Evolutionary conservation across 2,329 filamentous ascomycete species (phyloP).

Genomic region (Malbranchea cinnamomea): DNA sequence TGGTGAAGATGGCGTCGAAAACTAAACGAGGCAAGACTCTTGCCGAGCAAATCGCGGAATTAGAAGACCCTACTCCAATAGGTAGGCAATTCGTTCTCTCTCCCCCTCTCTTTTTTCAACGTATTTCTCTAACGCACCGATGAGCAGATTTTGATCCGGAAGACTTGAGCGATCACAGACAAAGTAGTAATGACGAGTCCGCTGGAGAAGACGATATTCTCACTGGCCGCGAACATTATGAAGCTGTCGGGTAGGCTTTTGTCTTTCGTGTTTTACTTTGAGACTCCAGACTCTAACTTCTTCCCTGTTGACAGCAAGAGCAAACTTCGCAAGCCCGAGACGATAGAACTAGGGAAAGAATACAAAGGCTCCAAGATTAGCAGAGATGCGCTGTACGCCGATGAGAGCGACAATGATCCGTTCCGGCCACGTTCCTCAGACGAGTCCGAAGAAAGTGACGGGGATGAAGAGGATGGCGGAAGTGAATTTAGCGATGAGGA

Average conservation of each 20-base stretch:
- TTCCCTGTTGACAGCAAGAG: slow-evolving; percentile 46
- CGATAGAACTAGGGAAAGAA: slow-evolving; percentile 55
- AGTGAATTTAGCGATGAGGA: too few species aligned
- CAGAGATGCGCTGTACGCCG: slow-evolving; percentile 43
- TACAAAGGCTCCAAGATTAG: slow-evolving; percentile 68
- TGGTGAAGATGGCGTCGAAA: slow-evolving; percentile 30
- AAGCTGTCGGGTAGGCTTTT: slow-evolving; percentile 48
- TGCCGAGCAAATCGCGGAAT: slow-evolving; percentile 46
- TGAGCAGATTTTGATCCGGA: slow-evolving; percentile 66
- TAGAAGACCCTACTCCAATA: slow-evolving; percentile 46
- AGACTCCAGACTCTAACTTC: not conserved
- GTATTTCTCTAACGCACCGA: slow-evolving; percentile 2
- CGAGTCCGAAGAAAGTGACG: slow-evolving; percentile 16
- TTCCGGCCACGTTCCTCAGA: slow-evolving; percentile 23
- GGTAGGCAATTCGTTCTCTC: slow-evolving; percentile 36
- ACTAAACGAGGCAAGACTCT: slow-evolving; percentile 35
- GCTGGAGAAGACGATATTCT: slow-evolving; percentile 31
- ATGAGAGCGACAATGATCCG: slow-evolving; percentile 36
- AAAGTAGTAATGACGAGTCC: slow-evolving; percentile 41
- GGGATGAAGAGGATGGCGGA: too few species aligned
- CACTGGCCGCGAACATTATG: slow-evolving; percentile 73
- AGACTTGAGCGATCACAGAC: slow-evolving; percentile 42
- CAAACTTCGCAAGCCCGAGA: slow-evolving; percentile 61
- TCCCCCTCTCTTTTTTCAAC: slow-evolving; percentile 7
- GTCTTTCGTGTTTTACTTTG: slow-evolving; percentile 3